Evolutionary conservation across 1,284 basidiomycete genomes (phyloP).

Genomic region (Albatrellus sp.): DNA sequence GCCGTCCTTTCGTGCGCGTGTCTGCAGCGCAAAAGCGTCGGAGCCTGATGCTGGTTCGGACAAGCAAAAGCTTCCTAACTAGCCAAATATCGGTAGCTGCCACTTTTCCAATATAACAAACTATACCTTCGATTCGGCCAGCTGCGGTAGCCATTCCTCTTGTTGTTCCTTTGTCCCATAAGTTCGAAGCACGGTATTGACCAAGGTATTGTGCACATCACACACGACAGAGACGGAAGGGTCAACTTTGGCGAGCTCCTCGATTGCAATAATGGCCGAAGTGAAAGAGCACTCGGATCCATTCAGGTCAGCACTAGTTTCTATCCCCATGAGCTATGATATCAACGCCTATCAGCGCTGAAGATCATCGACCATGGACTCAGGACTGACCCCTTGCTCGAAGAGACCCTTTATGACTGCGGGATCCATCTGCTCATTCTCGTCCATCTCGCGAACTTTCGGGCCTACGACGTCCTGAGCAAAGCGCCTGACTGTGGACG

Average conservation of each 20-base stretch:
- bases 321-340: constrained; percentile 88
- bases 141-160: constrained; percentile 80
- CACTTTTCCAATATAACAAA: not conserved
- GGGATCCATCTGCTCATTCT: constrained; percentile 92
- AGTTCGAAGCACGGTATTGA: constrained; percentile 89
- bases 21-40: constrained; percentile 95
- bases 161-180: constrained; percentile 81
- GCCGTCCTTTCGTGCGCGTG: constrained; percentile 79
- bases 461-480: constrained; percentile 84
- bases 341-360: not conserved
- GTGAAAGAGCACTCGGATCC: constrained; percentile 92
- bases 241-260: constrained; percentile 94
- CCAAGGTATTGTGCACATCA: constrained; percentile 97
- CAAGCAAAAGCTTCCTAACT: constrained; percentile 95
- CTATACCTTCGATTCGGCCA: constrained; percentile 66
- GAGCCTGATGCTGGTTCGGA: constrained; percentile 91
- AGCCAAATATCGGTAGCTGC: constrained; percentile 1
- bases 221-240: constrained; percentile 94
- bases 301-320: constrained; percentile 75
- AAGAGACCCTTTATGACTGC: constrained; percentile 83
- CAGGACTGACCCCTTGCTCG: constrained; percentile 78
- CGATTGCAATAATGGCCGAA: constrained; percentile 91
- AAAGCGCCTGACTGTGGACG: constrained; percentile 64
- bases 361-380: not conserved
- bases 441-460: constrained; percentile 94